These are phyloP conservation scores for Fusarium virguliforme DNA, from an alignment of 2,329 filamentous ascomycete species.

Conservation along the genomic window DNA sequence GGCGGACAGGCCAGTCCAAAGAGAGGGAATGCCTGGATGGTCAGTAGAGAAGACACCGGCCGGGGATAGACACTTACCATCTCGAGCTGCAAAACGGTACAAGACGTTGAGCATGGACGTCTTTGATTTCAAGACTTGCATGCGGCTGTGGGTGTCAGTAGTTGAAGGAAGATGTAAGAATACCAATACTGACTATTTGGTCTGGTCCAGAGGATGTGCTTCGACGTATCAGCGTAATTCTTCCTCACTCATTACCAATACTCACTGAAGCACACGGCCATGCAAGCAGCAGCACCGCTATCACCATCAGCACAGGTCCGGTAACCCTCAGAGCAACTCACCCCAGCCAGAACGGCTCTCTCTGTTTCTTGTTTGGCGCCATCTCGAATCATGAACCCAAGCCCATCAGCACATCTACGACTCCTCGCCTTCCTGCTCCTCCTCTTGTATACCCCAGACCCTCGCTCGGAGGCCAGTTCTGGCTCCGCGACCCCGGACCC, in stretches of 20 bases:
- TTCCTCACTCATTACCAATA: not conserved
- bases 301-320: constrained; percentile 12
- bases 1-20: constrained; percentile 62
- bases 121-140: constrained; percentile 62
- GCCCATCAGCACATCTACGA: not conserved
- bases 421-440: not conserved
- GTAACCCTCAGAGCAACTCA: constrained; percentile 41
- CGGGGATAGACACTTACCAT: constrained; percentile 51
- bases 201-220: constrained; percentile 64
- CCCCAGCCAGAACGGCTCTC: constrained; percentile 64
- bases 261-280: constrained; percentile 64
- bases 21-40: constrained; percentile 57
- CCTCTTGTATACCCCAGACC: constrained; percentile 29
- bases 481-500: constrained; percentile 29
- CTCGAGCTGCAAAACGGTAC: constrained; percentile 58
- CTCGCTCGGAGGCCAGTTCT: constrained; percentile 40
- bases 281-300: constrained; percentile 62
- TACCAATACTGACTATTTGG: constrained; percentile 58
- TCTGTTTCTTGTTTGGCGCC: constrained; percentile 45
- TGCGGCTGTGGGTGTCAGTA: constrained; percentile 53
- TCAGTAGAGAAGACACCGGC: not conserved
- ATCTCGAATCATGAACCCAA: constrained; percentile 29
- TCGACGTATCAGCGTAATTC: not conserved
- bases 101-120: constrained; percentile 60
- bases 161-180: not conserved